Percentiles rank a stretch among this genome's conserved stretches.
phyloP scores from a whole-genome alignment of 1,284 basidiomycete genomes.

The Inonotus hispidus region DNA sequence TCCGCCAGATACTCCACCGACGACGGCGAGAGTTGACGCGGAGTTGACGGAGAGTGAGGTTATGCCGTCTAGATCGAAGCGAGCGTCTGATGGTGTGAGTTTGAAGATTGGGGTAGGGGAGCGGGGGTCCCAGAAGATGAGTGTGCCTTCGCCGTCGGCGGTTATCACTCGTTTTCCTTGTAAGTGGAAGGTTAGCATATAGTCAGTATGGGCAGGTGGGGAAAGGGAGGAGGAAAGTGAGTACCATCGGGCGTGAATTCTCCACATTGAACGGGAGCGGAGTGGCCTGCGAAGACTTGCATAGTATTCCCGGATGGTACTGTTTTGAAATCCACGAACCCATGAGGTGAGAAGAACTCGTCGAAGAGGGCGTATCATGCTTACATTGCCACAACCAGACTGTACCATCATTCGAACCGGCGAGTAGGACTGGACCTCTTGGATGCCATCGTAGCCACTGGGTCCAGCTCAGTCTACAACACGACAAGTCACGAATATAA shows the following conservation, averaged over 20 bases:
- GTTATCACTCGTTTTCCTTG: slow-evolving; percentile 87
- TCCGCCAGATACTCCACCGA: slow-evolving; percentile 81
- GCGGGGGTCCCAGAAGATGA: slow-evolving; percentile 93
- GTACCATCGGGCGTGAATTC: slow-evolving; percentile 88
- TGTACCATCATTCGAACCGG: slow-evolving; percentile 90
- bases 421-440: slow-evolving; percentile 83
- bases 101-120: slow-evolving; percentile 76
- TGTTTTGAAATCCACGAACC: slow-evolving; percentile 32
- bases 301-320: slow-evolving; percentile 92
- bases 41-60: slow-evolving; percentile 84
- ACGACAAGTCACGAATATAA: background rate
- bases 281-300: slow-evolving; percentile 94
- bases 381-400: slow-evolving; percentile 98
- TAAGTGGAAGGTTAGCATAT: slow-evolving; percentile 10
- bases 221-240: slow-evolving; percentile 1
- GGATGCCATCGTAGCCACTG: slow-evolving; percentile 98
- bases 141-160: slow-evolving; percentile 76
- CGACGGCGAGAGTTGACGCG: slow-evolving; percentile 80
- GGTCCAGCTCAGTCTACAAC: background rate
- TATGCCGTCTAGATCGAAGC: slow-evolving; percentile 76
- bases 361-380: slow-evolving; percentile 22
- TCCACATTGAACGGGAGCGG: slow-evolving; percentile 80
- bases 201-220: slow-evolving; percentile 10
- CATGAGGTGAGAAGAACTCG: slow-evolving; percentile 10
- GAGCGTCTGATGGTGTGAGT: slow-evolving; percentile 66